phyloP scores from a whole-genome alignment of 202 grass and related monocot genomes.

The Bolboschoenoplectus hybrid region DNA sequence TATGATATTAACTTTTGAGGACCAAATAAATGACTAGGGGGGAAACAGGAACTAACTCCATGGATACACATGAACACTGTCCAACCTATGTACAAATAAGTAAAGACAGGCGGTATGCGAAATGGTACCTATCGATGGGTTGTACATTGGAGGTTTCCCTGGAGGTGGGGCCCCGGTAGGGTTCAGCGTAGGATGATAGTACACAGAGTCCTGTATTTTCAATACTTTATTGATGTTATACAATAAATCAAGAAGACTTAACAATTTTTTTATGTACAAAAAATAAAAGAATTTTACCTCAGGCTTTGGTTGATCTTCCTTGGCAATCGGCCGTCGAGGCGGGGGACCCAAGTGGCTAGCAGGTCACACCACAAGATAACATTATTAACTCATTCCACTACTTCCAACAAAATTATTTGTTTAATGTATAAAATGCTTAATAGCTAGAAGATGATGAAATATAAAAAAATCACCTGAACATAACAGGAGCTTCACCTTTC shows the following conservation, averaged over 20 bases:
- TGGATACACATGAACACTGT: not conserved
- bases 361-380: constrained; percentile 32
- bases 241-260: not conserved
- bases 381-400: constrained; percentile 24
- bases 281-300: constrained; percentile 53
- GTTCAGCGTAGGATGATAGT: constrained; percentile 95
- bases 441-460: constrained; percentile 40
- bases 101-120: constrained; percentile 13
- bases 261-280: not conserved
- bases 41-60: constrained; percentile 7
- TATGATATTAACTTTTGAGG: not conserved
- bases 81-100: not conserved
- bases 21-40: not conserved
- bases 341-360: constrained; percentile 85
- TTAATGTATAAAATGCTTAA: constrained; percentile 23
- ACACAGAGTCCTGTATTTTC: constrained; percentile 89
- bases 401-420: not conserved
- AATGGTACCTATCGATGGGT: constrained; percentile 84
- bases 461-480: constrained; percentile 72
- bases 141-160: constrained; percentile 99
- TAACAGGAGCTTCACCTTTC: constrained; percentile 92
- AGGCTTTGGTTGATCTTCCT: constrained; percentile 82
- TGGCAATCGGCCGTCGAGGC: constrained; percentile 64
- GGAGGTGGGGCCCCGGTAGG: constrained; percentile 96
- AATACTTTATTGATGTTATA: constrained; percentile 33